Evolutionary conservation across 306 rosid genomes (phyloP).

Genomic region (Malus orientalis): DNA sequence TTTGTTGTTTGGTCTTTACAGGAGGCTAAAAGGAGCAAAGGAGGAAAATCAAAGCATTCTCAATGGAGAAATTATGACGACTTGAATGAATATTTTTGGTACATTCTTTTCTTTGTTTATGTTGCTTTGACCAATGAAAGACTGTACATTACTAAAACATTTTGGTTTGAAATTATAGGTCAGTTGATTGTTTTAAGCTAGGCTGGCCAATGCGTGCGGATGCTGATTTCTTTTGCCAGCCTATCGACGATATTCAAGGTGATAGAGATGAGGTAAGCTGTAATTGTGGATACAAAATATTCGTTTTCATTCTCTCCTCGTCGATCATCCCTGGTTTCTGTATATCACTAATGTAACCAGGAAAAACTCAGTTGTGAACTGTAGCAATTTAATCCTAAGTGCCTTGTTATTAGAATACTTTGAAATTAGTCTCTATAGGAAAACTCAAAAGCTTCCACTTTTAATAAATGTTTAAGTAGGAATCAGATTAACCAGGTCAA

Average conservation of each 20-base stretch:
- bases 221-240: conserved; percentile 58
- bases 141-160: conserved; percentile 9
- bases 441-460: background rate
- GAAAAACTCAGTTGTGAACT: background rate
- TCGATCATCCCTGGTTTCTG: background rate
- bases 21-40: conserved; percentile 64
- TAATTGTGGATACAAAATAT: conserved; percentile 6
- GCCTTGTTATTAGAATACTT: background rate
- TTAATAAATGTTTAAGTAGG: background rate
- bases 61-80: conserved; percentile 99
- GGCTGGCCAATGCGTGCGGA: conserved; percentile 94
- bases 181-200: conserved; percentile 69
- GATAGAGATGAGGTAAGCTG: conserved; percentile 57
- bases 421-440: background rate
- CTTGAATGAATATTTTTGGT: conserved; percentile 92
- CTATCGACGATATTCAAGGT: conserved; percentile 2
- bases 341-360: background rate
- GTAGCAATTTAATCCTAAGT: background rate
- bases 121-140: background rate
- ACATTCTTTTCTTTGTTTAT: conserved; percentile 11
- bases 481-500: background rate
- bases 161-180: conserved; percentile 47
- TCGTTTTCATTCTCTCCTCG: background rate
- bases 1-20: conserved; percentile 15
- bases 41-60: conserved; percentile 81